Evolutionary conservation across 345 rosid genomes (phyloP), one percentile per base, ranked within the genome.

Genomic region (Salix udensis): DNA sequence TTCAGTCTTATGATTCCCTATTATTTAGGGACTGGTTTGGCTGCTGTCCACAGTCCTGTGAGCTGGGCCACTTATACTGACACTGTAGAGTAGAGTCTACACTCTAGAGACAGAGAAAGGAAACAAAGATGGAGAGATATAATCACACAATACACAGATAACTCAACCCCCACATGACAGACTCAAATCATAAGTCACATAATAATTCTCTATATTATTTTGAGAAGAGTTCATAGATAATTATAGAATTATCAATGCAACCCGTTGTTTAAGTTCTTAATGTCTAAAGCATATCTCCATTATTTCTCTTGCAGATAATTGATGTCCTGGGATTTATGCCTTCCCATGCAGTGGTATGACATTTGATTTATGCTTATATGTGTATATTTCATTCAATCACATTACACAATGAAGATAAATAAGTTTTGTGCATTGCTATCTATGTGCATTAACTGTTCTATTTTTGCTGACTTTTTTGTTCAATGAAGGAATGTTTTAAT

Each of bases 321-420:
- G 96, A 96, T 87, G 99, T 91, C 84, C 82, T 96, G 88, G 91
- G 91, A 80, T 88, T 93, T 68, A 77, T 87, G 53, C 98, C 98
- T 82, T 86, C 99, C 44, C 97, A 92, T 85, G 94, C 89, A 65
- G 99, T 91, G 88, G 98, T 95, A 88, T 84, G 82, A 69, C 68
- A 60, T 76, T 53, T 67, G 58, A 50, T 34, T 76, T 36, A 7
- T 71, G 62, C 37, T 61, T 68, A 13, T 28, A 28, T 65, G 6
- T 30, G 18, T 67, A 30, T 74, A 48, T 68, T 65, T 4, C 34
- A 24, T 48, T 8, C 7, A 5, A 26, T 68, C 48, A 24, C 5
- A 36, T 12, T 39, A 39, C n/a, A 68, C 52, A 48, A 14, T 21
- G 26, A 4, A 34, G 52, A 44, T 44, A 44, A 44, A 62, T 12